Base-by-base conservation (phyloP, 1,284 basidiomycete genomes). In the Boletellus deceptivus region DNA sequence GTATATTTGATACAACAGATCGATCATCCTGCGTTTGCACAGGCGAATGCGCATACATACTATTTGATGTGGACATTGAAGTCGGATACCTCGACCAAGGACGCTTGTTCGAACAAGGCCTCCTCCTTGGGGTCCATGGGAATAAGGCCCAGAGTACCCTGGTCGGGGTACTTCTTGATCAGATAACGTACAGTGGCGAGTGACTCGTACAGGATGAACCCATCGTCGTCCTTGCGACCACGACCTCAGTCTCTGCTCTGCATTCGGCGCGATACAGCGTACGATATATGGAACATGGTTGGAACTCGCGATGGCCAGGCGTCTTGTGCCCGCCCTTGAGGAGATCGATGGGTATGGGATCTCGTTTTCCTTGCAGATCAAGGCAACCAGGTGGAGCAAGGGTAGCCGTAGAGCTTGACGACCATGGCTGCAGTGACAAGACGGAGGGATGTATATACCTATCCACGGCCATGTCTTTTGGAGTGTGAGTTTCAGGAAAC, bases 231-330 rank as follows among this genome's bases (percentile, higher is more conserved):
- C 68, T 67, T 22, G 18, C 9, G 14, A 44, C 5, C 11, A 20
- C 11, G 4, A 5, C 0, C 13, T 62, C 35, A 57, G 34, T 22
- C 2, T 43, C 14, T n/a, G 10, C 1, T 22, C 9, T 6, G 1
- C 10, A n/a, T 16, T 5, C 22, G 25, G 3, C 1, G 18, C 4
- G 10, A 6, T 0, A 37, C 16, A 8, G 66, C 74, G 35, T 53
- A 80, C 79, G 49, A 88, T 73, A 65, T 77, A 83, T 2, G 84
- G 85, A 54, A 87, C 65, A 88, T 0, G 86, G 84, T 55, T 87
- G 83, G 22, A 72, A 63, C 25, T 62, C 63, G 20, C 75, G 16
- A 70, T 67, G 78, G n/a, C 63, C 72, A 0, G 75, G 57, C 0
- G 61, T 16, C 62, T 82, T 83, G 50, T 84, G 77, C 56, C 76